phyloP scores from a whole-genome alignment of 202 grass and related monocot species.

The Schoenoplectus tabernaemontani region DNA sequence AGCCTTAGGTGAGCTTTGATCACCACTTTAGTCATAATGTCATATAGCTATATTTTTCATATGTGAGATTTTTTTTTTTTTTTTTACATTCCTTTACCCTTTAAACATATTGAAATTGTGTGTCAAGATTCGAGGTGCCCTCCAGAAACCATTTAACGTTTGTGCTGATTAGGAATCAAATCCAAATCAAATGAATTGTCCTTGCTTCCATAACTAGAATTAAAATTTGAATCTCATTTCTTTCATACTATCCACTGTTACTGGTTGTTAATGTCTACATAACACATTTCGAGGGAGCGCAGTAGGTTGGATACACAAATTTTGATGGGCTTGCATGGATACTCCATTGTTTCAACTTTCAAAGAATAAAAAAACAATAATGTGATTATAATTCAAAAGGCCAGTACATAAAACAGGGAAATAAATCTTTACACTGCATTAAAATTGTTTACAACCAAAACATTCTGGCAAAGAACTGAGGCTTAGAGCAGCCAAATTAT shows the following conservation, averaged over 20 bases:
- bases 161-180: background rate
- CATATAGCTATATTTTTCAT: background rate
- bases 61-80: background rate
- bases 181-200: background rate
- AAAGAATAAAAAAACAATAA: too few relatives aligned
- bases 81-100: background rate
- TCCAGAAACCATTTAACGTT: background rate
- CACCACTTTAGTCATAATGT: background rate
- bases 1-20: background rate
- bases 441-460: too few relatives aligned
- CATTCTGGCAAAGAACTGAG: too few relatives aligned
- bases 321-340: background rate
- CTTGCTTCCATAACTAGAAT: background rate
- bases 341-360: too few relatives aligned
- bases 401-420: too few relatives aligned
- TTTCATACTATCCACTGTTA: background rate
- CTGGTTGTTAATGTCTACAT: background rate
- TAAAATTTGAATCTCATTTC: background rate
- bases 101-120: too few relatives aligned
- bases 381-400: too few relatives aligned
- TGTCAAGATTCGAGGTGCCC: background rate
- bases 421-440: too few relatives aligned
- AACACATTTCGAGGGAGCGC: background rate
- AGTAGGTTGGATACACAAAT: background rate
- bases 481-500: too few relatives aligned